Base-by-base conservation (phyloP, 257 asterid species). In the Nicotiana knightiana region DNA sequence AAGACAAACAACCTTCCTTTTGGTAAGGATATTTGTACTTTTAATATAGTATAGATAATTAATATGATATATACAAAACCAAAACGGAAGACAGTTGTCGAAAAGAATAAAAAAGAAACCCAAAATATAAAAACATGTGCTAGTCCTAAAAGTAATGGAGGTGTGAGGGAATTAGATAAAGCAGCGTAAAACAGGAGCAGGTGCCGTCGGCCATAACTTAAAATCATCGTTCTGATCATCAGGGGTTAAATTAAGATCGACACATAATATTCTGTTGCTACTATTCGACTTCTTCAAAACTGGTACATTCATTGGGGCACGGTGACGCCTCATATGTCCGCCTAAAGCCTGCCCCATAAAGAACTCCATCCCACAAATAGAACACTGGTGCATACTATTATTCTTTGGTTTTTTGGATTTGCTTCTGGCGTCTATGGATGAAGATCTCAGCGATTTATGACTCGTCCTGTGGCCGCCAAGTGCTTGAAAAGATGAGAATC, bases 251-350 rank as follows among this genome's bases (percentile, higher is more conserved):
- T 85, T 87, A 84, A 87, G 80, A 81, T 87, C 88, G 15, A 85
- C 33, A 6, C 73, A 43, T 2, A 71, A 53, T 37, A 79, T 59
- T 57, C 80, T 48, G n/a, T 66, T 64, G 43, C 84, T 64, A 32
- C 85, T 86, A 21, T 78, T 84, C 30, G 79, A 71, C 46, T 55
- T 81, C 81, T 83, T 83, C 81, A 83, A 35, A n/a, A 68, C 80
- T 6, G 83, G 79, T 32, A 35, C 30, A 4, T 9, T 26, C 3
- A 26, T 4, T 13, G 53, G 4, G 51, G 81, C 71, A 17, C 91
- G 88, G 64, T 88, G 91, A 13, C 89, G 77, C 59, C 91, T 86
- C 91, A 86, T 88, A 37, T 88, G 91, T 3, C 91, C 91, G 18
- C 91, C 91, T 16, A 88, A 33, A 33, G 91, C 89, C 77, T 88